Evolutionary conservation across 2,329 filamentous ascomycete genomes (phyloP).

Genomic region (Beauveria pseudobassiana): DNA sequence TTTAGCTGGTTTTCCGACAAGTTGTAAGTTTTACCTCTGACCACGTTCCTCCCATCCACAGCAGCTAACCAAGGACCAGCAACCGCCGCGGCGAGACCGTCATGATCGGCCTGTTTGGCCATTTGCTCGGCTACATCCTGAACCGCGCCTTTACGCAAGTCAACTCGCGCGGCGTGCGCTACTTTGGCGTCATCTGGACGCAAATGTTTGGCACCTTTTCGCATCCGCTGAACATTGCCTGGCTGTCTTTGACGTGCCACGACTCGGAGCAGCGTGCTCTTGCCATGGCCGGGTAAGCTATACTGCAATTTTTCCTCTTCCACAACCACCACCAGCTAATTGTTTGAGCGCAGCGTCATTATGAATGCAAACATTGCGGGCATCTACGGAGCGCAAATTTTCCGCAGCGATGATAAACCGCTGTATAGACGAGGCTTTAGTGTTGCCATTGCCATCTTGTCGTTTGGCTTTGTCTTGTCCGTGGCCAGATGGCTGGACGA

Average conservation of each 20-base stretch:
- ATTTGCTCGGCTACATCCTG: conserved; percentile 45
- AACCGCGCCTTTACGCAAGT: conserved; percentile 45
- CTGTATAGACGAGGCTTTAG: conserved; percentile 44
- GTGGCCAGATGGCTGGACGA: conserved; percentile 38
- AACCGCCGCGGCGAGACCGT: conserved; percentile 45
- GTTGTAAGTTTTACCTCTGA: conserved; percentile 29
- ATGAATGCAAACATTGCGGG: conserved; percentile 56
- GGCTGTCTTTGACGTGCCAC: conserved; percentile 48
- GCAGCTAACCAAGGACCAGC: conserved; percentile 17
- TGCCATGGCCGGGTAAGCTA: conserved; percentile 47
- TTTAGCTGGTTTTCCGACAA: conserved; percentile 47
- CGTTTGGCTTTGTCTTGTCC: conserved; percentile 34
- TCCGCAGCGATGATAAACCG: conserved; percentile 44
- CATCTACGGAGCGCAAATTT: conserved; percentile 55
- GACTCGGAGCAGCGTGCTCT: conserved; percentile 51
- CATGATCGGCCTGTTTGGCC: conserved; percentile 38
- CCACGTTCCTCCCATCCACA: neutral
- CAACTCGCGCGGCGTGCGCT: conserved; percentile 32
- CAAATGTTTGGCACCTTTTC: conserved; percentile 47
- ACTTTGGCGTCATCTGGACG: conserved; percentile 50
- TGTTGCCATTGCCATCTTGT: conserved; percentile 35
- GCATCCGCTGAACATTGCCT: conserved; percentile 52
- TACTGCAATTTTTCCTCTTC: neutral
- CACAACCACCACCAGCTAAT: no score
- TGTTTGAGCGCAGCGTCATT: conserved; percentile 35